phyloP scores from a whole-genome alignment of 2,329 filamentous ascomycete genomes.

The Penicillium frequentans region DNA sequence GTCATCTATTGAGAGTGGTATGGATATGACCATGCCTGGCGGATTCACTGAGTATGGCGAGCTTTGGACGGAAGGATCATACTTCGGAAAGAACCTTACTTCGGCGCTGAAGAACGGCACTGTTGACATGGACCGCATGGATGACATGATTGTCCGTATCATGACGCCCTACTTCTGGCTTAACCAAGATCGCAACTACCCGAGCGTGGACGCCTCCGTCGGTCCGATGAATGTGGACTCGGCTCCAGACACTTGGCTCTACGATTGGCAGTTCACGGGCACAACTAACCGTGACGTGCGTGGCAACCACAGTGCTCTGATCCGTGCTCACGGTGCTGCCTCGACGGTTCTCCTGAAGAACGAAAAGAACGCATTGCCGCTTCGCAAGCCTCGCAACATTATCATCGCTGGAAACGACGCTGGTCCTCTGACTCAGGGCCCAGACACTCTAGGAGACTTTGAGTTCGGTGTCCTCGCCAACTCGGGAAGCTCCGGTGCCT shows the following conservation, averaged over 20 bases:
- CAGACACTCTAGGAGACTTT: conserved; percentile 4
- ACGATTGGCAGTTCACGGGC: conserved; percentile 43
- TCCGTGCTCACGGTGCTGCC: conserved; percentile 38
- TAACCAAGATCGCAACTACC: conserved; percentile 48
- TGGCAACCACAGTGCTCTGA: conserved; percentile 38
- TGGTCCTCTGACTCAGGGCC: conserved; percentile 10
- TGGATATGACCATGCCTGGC: conserved; percentile 89
- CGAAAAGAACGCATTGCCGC: conserved; percentile 41
- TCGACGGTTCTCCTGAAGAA: conserved; percentile 52
- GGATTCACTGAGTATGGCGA: conserved; percentile 28
- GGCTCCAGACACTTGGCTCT: neutral
- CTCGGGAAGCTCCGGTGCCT: conserved; percentile 11
- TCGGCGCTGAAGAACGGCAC: conserved; percentile 62
- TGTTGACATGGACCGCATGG: conserved; percentile 55
- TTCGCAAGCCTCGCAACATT: conserved; percentile 48
- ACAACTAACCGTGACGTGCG: conserved; percentile 34
- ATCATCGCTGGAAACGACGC: conserved; percentile 54
- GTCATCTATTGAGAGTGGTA: conserved; percentile 65
- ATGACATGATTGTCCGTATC: conserved; percentile 60
- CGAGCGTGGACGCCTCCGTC: conserved; percentile 30
- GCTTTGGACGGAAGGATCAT: conserved; percentile 10
- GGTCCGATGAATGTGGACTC: conserved; percentile 10
- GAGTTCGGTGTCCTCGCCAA: conserved; percentile 10
- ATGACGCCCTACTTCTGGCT: conserved; percentile 52
- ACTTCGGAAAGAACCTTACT: conserved; percentile 41